These are phyloP conservation scores for Penicillium sp. DNA, from an alignment of 2,329 filamentous ascomycete genomes.

Conservation along the genomic window DNA sequence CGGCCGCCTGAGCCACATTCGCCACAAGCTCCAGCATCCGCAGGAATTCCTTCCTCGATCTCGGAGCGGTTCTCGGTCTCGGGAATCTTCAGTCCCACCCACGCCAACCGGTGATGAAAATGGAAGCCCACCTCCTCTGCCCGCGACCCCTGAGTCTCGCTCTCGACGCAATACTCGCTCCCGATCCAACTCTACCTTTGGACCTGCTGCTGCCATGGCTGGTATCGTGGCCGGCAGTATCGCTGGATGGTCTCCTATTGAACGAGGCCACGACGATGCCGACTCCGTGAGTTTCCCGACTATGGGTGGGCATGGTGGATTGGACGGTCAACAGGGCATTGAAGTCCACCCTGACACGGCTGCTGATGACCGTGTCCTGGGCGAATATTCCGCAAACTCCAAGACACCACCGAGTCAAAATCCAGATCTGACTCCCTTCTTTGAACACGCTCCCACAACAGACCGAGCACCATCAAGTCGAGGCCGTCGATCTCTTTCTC, in stretches of 20 bases:
- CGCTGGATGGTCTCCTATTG: conserved; percentile 64
- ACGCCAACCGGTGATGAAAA: conserved; percentile 59
- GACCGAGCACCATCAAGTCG: conserved; percentile 35
- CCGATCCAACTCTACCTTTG: conserved; percentile 59
- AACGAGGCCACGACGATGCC: conserved; percentile 42
- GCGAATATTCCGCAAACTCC: conserved; percentile 33
- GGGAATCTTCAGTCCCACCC: conserved; percentile 50
- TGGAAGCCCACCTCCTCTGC: conserved; percentile 37
- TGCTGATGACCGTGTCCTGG: conserved; percentile 47
- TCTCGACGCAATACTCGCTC: conserved; percentile 53
- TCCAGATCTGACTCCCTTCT: conserved; percentile 45
- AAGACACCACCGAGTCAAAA: conserved; percentile 49
- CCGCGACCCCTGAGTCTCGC: conserved; percentile 56
- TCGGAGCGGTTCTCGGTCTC: conserved; percentile 42
- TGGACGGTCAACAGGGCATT: conserved; percentile 45
- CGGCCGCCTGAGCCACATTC: conserved; percentile 60
- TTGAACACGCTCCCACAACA: conserved; percentile 40
- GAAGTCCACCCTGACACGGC: conserved; percentile 50
- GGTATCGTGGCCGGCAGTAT: conserved; percentile 66
- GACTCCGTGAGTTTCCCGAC: conserved; percentile 41
- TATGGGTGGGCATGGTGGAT: conserved; percentile 36
- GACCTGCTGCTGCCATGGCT: conserved; percentile 64
- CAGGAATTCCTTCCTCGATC: conserved; percentile 45
- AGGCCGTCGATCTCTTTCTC: conserved; percentile 37
- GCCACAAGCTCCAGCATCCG: conserved; percentile 63